These are phyloP conservation scores for Podospora anserina DNA, from an alignment of 495 filamentous ascomycete species.

Conservation along the genomic window DNA sequence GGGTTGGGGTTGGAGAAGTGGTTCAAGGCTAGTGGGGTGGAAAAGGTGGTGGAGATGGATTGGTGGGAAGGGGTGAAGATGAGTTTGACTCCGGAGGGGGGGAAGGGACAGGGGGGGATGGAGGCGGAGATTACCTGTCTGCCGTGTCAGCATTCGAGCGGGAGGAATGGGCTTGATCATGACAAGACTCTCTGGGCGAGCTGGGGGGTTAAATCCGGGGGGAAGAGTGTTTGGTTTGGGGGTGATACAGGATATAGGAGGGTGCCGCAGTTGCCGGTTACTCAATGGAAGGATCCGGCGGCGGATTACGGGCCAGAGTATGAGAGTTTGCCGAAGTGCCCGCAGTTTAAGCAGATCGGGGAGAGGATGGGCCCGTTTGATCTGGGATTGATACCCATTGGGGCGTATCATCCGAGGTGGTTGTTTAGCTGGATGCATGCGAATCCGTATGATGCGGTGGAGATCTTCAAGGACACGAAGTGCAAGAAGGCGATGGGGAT, in stretches of 20 bases:
- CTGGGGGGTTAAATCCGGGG: constrained; percentile 76
- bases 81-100: constrained; percentile 47
- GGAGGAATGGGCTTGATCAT: constrained; percentile 64
- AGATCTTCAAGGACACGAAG: constrained; percentile 84
- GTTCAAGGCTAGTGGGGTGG: constrained; percentile 67
- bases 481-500: constrained; percentile 84
- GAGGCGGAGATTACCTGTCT: constrained; percentile 74
- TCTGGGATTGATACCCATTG: constrained; percentile 91
- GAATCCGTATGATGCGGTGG: constrained; percentile 82
- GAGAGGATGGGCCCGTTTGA: constrained; percentile 82
- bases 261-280: constrained; percentile 59
- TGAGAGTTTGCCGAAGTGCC: constrained; percentile 67
- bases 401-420: constrained; percentile 79
- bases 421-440: constrained; percentile 79
- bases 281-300: constrained; percentile 28
- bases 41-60: constrained; percentile 81
- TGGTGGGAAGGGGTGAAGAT: constrained; percentile 91
- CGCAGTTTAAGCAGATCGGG: constrained; percentile 86
- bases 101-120: constrained; percentile 47
- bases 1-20: constrained; percentile 84
- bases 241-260: constrained; percentile 79
- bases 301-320: constrained; percentile 74
- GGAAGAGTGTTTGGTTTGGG: constrained; percentile 72
- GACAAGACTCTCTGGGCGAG: constrained; percentile 79
- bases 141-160: constrained; percentile 81